A percentile compares a stretch with the other conserved stretches of the same genome.
Evolutionary conservation across 768 basidiomycete species (phyloP).

Genomic region (Auricularia heimuer): DNA sequence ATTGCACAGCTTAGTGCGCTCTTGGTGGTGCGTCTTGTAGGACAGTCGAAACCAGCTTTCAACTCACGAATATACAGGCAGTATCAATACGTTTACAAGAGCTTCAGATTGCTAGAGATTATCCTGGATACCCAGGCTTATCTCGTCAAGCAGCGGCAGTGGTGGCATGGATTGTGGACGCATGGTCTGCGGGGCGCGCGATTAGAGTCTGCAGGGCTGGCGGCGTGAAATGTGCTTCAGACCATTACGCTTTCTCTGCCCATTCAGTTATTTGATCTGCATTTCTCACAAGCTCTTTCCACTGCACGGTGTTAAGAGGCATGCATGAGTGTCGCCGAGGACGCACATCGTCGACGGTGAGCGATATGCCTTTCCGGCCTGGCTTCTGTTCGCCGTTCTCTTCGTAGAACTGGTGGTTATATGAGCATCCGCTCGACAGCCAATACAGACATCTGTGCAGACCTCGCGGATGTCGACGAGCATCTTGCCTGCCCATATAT

Average conservation of each 20-base stretch:
- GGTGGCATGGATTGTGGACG: slow-evolving; percentile 52
- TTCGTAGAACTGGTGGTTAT: slow-evolving; percentile 52
- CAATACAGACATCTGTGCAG: too few species aligned
- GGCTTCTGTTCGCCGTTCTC: slow-evolving; percentile 50
- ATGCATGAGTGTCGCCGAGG: not conserved
- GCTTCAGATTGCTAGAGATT: slow-evolving; percentile 43
- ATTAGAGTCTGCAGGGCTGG: slow-evolving; percentile 60
- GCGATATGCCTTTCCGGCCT: slow-evolving; percentile 72
- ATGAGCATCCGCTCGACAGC: not conserved
- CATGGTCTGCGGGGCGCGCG: slow-evolving; percentile 57
- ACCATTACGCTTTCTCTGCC: not conserved
- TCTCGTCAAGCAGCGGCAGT: slow-evolving; percentile 43
- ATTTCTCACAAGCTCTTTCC: slow-evolving; percentile 44
- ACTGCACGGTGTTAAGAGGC: slow-evolving; percentile 26
- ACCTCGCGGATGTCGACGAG: slow-evolving; percentile 45
- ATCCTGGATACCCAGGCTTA: slow-evolving; percentile 56
- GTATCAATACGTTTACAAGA: slow-evolving; percentile 44
- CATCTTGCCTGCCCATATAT: slow-evolving; percentile 38
- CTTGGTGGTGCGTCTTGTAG: slow-evolving; percentile 50
- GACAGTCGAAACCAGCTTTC: slow-evolving; percentile 16
- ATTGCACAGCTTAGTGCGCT: slow-evolving; percentile 39
- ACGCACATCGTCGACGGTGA: slow-evolving; percentile 53
- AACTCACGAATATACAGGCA: slow-evolving; percentile 34
- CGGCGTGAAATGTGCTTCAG: not conserved
- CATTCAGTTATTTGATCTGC: slow-evolving; percentile 41